Evolutionary conservation across 768 basidiomycete genomes (phyloP).

Genomic region (Auriculariales sp.): DNA sequence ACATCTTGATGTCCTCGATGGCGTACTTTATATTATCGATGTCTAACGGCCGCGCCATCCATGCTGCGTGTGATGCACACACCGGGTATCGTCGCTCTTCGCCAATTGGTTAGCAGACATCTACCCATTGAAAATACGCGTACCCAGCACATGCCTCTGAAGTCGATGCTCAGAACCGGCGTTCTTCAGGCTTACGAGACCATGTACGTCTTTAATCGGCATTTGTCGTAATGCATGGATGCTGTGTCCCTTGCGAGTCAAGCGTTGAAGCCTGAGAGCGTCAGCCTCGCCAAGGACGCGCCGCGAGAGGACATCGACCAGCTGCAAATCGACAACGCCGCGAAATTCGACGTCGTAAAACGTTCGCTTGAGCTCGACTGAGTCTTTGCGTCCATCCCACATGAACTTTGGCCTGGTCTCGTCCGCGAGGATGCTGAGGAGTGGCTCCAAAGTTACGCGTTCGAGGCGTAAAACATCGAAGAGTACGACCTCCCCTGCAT

Average conservation of each 20-base stretch:
- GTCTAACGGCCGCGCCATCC: background rate
- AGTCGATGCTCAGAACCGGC: background rate
- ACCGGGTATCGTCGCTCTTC: background rate
- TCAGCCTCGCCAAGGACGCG: background rate
- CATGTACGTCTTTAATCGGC: background rate
- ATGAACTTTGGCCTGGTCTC: background rate
- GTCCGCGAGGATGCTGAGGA: background rate
- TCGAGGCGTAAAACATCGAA: background rate
- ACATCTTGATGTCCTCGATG: background rate
- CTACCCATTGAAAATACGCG: background rate
- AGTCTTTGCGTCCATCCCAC: background rate
- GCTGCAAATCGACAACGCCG: background rate
- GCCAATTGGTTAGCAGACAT: background rate
- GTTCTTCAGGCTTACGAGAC: background rate
- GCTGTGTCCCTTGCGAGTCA: background rate
- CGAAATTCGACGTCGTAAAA: background rate
- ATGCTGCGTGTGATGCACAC: background rate
- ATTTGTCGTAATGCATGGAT: background rate
- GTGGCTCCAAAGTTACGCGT: background rate
- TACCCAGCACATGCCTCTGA: background rate
- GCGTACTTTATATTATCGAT: background rate
- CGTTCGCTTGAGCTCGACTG: background rate
- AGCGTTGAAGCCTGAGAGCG: background rate
- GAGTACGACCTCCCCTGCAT: background rate
- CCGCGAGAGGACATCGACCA: background rate